These are phyloP conservation scores for Thraustochytrium striatum DNA, from an alignment of 352 stramenopile genomes.

Conservation along the genomic window DNA sequence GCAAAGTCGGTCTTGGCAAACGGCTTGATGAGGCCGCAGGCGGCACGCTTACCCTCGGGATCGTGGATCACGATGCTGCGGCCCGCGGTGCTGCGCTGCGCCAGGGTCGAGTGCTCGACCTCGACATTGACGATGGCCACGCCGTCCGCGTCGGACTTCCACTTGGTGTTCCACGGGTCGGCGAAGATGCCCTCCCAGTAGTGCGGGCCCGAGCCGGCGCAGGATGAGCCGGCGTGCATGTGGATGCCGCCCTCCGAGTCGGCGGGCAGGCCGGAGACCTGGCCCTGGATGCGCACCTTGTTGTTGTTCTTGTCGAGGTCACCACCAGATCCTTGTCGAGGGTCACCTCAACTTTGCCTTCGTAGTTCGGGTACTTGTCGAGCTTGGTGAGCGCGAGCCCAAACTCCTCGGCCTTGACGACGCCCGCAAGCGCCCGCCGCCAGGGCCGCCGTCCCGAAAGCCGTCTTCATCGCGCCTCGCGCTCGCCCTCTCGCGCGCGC, in stretches of 20 bases:
- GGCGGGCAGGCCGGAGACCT: too few species aligned
- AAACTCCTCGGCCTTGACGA: too few species aligned
- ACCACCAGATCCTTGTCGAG: too few species aligned
- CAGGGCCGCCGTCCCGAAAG: too few species aligned
- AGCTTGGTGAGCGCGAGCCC: too few species aligned
- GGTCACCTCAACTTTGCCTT: too few species aligned
- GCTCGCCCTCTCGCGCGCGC: too few species aligned
- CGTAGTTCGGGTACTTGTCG: too few species aligned
- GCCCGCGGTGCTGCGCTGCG: neutral
- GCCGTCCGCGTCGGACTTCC: neutral
- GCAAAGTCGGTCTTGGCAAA: neutral
- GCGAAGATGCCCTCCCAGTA: slow-evolving; percentile 12
- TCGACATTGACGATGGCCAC: neutral
- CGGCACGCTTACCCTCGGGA: neutral
- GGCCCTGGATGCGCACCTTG: too few species aligned
- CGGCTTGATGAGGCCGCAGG: neutral
- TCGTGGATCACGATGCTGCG: slow-evolving; percentile 10
- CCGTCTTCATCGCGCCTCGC: too few species aligned
- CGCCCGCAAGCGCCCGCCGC: too few species aligned
- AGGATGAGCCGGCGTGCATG: neutral
- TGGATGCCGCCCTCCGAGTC: slow-evolving; percentile 20
- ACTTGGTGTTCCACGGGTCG: slow-evolving; percentile 11
- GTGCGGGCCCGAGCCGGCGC: neutral
- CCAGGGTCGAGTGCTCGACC: neutral
- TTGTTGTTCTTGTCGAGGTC: too few species aligned